Evolutionary conservation across 371 early-diverging fungal species (phyloP).

Genomic region (Blyttiomyces sp.): DNA sequence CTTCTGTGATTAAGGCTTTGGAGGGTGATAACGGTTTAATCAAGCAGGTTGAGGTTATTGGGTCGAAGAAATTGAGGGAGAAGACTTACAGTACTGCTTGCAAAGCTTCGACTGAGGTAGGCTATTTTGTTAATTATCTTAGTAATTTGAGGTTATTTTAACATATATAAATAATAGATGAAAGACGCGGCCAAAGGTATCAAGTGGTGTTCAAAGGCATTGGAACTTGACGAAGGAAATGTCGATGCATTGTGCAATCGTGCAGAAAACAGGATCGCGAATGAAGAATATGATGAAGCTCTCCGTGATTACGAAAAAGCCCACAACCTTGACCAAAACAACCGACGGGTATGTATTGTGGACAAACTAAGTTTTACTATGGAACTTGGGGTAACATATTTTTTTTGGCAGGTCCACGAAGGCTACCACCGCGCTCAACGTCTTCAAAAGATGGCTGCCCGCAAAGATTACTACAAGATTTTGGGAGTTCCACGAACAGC

Average conservation of each 20-base stretch:
- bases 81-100: constrained; percentile 30
- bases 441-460: constrained; percentile 65
- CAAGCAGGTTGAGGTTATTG: constrained; percentile 45
- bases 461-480: constrained; percentile 89
- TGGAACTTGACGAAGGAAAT: constrained; percentile 58
- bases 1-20: constrained; percentile 63
- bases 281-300: constrained; percentile 71
- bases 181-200: constrained; percentile 34
- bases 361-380: not conserved
- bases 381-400: not conserved
- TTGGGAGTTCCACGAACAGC: constrained; percentile 83
- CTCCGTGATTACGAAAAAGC: constrained; percentile 67
- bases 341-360: constrained; percentile 16
- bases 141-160: not conserved
- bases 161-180: constrained; percentile 13
- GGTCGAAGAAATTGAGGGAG: constrained; percentile 17
- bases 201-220: constrained; percentile 42
- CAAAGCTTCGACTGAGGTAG: constrained; percentile 35
- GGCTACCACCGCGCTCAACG: constrained; percentile 64
- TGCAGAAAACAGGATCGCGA: constrained; percentile 64
- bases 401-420: constrained; percentile 28
- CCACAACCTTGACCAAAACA: constrained; percentile 49
- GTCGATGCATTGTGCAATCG: constrained; percentile 65
- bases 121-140: not conserved
- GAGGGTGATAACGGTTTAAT: constrained; percentile 55